These are phyloP conservation scores for Coemansia sp. DNA, from an alignment of 192 early-diverging fungal species.

Conservation along the genomic window DNA sequence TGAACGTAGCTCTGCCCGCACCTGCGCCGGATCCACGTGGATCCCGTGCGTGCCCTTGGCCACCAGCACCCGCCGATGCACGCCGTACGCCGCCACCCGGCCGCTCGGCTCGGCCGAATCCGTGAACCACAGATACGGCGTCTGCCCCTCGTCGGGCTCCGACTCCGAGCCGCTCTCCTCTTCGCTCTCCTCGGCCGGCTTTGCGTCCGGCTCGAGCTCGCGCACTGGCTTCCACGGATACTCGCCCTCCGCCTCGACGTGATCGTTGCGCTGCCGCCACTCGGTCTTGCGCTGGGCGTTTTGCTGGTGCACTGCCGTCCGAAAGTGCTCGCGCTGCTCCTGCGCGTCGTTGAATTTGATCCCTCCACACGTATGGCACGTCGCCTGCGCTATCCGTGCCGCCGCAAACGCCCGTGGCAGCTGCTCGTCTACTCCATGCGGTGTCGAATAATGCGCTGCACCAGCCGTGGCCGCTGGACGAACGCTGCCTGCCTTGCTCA, in stretches of 20 bases:
- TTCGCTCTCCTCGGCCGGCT: not conserved
- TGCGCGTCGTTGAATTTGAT: constrained; percentile 20
- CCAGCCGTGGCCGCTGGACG: not conserved
- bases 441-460: constrained; percentile 14
- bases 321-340: constrained; percentile 31
- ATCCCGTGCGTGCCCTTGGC: constrained; percentile 19
- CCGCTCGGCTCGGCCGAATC: not conserved
- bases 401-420: constrained; percentile 11
- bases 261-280: constrained; percentile 11
- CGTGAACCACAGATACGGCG: constrained; percentile 33
- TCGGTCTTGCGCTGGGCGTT: constrained; percentile 26
- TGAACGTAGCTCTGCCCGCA: constrained; percentile 6
- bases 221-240: constrained; percentile 30
- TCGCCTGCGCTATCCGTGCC: constrained; percentile 16
- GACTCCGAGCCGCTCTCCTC: not conserved
- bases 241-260: not conserved
- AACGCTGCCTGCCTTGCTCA: not conserved
- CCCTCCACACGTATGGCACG: constrained; percentile 39
- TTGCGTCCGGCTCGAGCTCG: not conserved
- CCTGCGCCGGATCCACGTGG: constrained; percentile 15
- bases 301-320: constrained; percentile 8
- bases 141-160: not conserved
- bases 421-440: not conserved
- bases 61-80: constrained; percentile 32
- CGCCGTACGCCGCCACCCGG: constrained; percentile 15